These are phyloP conservation scores for Chalciporus piperatus DNA, from an alignment of 768 basidiomycete genomes.

Conservation along the genomic window DNA sequence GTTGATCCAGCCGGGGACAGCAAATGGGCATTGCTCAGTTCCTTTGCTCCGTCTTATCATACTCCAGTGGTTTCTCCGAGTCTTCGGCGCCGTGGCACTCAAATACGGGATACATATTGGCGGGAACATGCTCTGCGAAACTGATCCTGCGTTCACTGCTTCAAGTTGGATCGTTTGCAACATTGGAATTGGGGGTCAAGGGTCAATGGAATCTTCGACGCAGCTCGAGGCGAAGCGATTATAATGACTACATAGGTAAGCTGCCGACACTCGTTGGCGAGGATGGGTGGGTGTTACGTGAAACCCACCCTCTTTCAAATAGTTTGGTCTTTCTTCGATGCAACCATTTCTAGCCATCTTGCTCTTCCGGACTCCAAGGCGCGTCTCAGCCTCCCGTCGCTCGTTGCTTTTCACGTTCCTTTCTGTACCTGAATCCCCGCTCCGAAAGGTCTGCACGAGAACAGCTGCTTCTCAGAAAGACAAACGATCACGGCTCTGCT, in stretches of 20 bases:
- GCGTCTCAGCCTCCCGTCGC: background rate
- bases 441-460: background rate
- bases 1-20: background rate
- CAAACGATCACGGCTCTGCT: background rate
- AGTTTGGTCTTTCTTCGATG: slow-evolving; percentile 2
- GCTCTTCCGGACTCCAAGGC: background rate
- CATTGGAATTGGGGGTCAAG: no score
- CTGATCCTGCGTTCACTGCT: background rate
- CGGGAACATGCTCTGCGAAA: background rate
- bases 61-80: background rate
- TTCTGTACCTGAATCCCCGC: background rate
- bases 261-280: no score
- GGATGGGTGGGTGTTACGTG: no score
- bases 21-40: background rate
- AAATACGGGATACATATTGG: background rate
- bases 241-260: no score
- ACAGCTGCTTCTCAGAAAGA: background rate
- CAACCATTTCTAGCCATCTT: background rate
- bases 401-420: slow-evolving; percentile 6
- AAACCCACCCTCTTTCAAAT: background rate
- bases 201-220: no score
- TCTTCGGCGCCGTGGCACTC: background rate
- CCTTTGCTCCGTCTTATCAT: background rate
- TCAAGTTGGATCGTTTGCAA: background rate
- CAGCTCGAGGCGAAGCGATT: background rate